Evolutionary conservation across 768 basidiomycete species (phyloP).

Genomic region (Tricholoma sp.): DNA sequence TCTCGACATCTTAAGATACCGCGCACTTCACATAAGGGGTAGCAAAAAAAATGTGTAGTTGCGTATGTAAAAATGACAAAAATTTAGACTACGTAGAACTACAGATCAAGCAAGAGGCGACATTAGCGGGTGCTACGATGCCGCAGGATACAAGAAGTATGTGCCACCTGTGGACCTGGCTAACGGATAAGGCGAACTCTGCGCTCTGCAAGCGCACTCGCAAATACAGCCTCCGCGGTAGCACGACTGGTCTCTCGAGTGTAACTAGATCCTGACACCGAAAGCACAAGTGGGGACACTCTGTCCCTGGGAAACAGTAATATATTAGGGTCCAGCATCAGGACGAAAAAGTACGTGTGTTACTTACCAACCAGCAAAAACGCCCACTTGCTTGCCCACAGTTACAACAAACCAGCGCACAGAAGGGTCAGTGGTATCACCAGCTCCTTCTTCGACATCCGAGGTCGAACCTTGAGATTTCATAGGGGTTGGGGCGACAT

Average conservation of each 20-base stretch:
- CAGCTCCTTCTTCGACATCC: not conserved
- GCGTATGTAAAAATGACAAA: not conserved
- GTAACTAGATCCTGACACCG: not conserved
- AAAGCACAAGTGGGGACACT: constrained; percentile 1
- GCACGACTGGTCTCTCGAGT: not conserved
- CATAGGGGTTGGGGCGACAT: not conserved
- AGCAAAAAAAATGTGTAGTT: not conserved
- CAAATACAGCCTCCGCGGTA: not conserved
- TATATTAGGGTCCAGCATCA: not conserved
- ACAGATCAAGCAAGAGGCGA: not conserved
- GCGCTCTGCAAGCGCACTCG: not conserved
- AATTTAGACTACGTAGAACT: not conserved
- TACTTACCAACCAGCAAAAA: constrained; percentile 1
- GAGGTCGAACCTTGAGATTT: no score
- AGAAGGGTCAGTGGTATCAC: not conserved
- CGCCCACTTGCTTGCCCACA: not conserved
- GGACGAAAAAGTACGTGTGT: not conserved
- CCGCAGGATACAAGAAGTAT: not conserved
- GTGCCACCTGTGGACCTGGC: not conserved
- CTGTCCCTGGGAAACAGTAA: not conserved
- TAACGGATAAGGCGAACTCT: not conserved
- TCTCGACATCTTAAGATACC: not conserved
- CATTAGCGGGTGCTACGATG: not conserved
- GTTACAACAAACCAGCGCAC: not conserved
- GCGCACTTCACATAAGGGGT: not conserved